Conservation (phyloP, 2,329 filamentous ascomycete species). For the Penicillium sp. region DNA sequence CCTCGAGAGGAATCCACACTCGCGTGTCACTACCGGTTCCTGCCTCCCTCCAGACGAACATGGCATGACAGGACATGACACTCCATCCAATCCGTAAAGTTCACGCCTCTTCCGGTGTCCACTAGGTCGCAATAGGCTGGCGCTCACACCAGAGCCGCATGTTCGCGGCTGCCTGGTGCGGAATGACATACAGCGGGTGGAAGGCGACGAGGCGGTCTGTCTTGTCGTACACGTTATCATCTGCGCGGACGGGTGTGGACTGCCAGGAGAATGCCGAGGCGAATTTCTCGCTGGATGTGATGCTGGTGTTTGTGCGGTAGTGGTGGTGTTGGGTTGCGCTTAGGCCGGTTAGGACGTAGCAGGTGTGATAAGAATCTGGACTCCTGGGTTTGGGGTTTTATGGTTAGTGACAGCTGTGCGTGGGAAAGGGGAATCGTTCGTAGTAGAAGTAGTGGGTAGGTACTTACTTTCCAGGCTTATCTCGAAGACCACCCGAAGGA, state of each 20-base stretch:
- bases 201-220: constrained; percentile 71
- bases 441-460: not conserved
- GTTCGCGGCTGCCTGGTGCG: constrained; percentile 69
- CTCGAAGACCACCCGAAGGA: constrained; percentile 80
- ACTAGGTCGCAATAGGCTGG: constrained; percentile 28
- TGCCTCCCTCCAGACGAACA: not conserved
- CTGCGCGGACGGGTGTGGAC: constrained; percentile 44
- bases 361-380: constrained; percentile 90
- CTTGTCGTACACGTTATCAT: constrained; percentile 71
- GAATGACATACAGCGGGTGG: constrained; percentile 87
- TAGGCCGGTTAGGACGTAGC: constrained; percentile 86
- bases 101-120: constrained; percentile 11
- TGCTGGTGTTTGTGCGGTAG: constrained; percentile 49
- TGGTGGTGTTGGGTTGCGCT: constrained; percentile 77
- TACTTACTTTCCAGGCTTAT: constrained; percentile 88
- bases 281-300: constrained; percentile 40
- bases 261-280: constrained; percentile 48
- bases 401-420: constrained; percentile 29
- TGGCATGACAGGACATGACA: constrained; percentile 7
- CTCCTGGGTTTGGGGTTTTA: constrained; percentile 54
- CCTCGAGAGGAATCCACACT: not conserved
- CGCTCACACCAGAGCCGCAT: constrained; percentile 69
- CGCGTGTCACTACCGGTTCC: not conserved
- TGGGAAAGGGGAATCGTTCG: constrained; percentile 2
- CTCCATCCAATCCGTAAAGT: not conserved